Evolutionary conservation across 1,284 basidiomycete species (phyloP), one percentile per base, ranked within the genome.

Genomic region (Apiotrichum sp.): DNA sequence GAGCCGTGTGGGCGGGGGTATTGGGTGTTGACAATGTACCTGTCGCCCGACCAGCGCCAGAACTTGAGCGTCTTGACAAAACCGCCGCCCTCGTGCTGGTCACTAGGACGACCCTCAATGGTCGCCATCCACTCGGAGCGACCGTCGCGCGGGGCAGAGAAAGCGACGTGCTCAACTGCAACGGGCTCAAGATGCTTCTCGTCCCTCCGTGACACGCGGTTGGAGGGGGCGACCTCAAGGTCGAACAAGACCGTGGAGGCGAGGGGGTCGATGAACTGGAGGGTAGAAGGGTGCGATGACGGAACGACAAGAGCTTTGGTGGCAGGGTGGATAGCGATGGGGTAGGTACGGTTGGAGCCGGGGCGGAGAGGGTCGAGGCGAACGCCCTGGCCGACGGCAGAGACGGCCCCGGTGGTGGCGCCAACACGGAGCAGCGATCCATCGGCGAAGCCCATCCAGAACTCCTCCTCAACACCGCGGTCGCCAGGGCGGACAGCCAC

Each of bases 141-240:
- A 39, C 67, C 66, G 42, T 66, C 62, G 31, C 62, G 63, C 8
- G 59, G 57, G 6, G 80, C 74, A 2, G 87, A 87, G 53, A 93
- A 80, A 2, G 81, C 83, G 6, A 83, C 84, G 22, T 79, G 79
- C 56, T 89, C 86, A 7, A 98, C 88, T 14, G 86, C 81, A 1
- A 87, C 83, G 4, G 88, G 86, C 60, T 90, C 86, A 55, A 93
- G 76, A 7, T 82, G 79, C 64, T 86, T 86, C 56, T 93, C 88
- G 50, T 93, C 89, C 56, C 85, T 80, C 61, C 88, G 80, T 29
- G 90, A 89, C 14, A 98, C 85, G 56, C 91, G 84, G 77, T 98
- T 98, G 22, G 92, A 93, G 8, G 95, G 90, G 0, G 89, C 86
- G 4, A 99, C 84, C 73, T 98, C 93, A 32, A 98, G 80, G 75